These are phyloP conservation scores for Coemansia sp. DNA, from an alignment of 192 early-diverging fungal species.

Conservation along the genomic window DNA sequence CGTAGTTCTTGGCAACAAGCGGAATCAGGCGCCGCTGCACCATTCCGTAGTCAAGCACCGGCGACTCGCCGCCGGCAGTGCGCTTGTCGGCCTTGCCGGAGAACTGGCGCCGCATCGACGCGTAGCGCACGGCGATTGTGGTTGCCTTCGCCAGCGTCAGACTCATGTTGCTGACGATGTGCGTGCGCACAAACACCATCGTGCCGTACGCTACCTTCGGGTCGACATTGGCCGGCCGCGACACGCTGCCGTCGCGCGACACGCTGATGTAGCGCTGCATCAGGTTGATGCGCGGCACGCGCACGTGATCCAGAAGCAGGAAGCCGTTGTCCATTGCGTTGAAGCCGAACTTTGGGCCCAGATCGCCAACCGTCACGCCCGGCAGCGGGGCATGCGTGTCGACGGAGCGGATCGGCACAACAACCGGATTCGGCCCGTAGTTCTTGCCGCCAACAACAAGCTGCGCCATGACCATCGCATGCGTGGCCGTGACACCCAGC, in stretches of 20 bases:
- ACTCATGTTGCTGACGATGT: slow-evolving; percentile 66
- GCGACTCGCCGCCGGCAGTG: slow-evolving; percentile 56
- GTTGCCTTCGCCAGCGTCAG: slow-evolving; percentile 65
- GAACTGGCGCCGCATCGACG: slow-evolving; percentile 73
- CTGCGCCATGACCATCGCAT: slow-evolving; percentile 85
- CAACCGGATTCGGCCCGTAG: slow-evolving; percentile 76
- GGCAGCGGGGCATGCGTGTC: slow-evolving; percentile 70
- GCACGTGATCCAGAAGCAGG: slow-evolving; percentile 78
- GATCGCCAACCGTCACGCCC: slow-evolving; percentile 82
- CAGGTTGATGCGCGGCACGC: slow-evolving; percentile 76
- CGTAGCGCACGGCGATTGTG: slow-evolving; percentile 72
- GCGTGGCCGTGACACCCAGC: slow-evolving; percentile 74
- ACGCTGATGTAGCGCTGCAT: slow-evolving; percentile 75
- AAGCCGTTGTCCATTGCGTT: slow-evolving; percentile 86
- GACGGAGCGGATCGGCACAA: slow-evolving; percentile 77
- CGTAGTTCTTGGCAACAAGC: slow-evolving; percentile 71
- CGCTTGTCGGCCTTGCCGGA: slow-evolving; percentile 52
- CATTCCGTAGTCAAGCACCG: slow-evolving; percentile 77
- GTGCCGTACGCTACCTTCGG: slow-evolving; percentile 82
- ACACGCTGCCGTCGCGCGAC: slow-evolving; percentile 67
- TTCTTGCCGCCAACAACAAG: slow-evolving; percentile 74
- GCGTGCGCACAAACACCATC: slow-evolving; percentile 80
- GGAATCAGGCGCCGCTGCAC: slow-evolving; percentile 75
- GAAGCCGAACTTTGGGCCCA: slow-evolving; percentile 89
- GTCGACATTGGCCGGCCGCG: slow-evolving; percentile 68